Conservation (phyloP, 2,329 filamentous ascomycete genomes). For the Apiospora marii region DNA sequence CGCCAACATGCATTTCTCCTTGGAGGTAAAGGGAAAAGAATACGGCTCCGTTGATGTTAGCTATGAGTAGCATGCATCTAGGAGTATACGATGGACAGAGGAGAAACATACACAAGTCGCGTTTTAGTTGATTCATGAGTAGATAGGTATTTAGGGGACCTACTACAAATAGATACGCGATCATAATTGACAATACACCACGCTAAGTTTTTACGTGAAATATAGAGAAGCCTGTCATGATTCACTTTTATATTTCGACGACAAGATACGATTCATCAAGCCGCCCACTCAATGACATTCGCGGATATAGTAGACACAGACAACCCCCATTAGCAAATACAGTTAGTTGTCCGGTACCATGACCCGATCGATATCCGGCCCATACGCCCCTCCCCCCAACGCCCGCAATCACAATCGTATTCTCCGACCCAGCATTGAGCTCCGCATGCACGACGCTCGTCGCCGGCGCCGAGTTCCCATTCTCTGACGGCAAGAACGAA, state of each 20-base stretch:
- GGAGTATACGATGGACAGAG: too few relatives aligned
- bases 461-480: conserved; percentile 49
- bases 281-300: background rate
- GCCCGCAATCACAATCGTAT: conserved; percentile 57
- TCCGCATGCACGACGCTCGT: conserved; percentile 57
- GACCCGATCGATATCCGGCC: conserved; percentile 61
- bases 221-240: too few relatives aligned
- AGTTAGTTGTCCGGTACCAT: conserved; percentile 54
- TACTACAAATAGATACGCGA: background rate
- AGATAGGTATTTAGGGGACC: background rate
- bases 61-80: background rate
- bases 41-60: background rate
- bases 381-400: conserved; percentile 49
- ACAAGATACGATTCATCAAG: too few relatives aligned
- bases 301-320: background rate
- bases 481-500: conserved; percentile 61
- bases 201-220: too few relatives aligned
- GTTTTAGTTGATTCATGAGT: background rate
- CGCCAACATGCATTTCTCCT: background rate
- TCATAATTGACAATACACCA: background rate
- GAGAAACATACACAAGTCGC: background rate
- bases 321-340: too few relatives aligned
- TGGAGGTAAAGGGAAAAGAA: conserved; percentile 11
- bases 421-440: conserved; percentile 53
- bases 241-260: too few relatives aligned